phyloP scores from a whole-genome alignment of 1,284 basidiomycete species.

The Moesziomyces sp. region DNA sequence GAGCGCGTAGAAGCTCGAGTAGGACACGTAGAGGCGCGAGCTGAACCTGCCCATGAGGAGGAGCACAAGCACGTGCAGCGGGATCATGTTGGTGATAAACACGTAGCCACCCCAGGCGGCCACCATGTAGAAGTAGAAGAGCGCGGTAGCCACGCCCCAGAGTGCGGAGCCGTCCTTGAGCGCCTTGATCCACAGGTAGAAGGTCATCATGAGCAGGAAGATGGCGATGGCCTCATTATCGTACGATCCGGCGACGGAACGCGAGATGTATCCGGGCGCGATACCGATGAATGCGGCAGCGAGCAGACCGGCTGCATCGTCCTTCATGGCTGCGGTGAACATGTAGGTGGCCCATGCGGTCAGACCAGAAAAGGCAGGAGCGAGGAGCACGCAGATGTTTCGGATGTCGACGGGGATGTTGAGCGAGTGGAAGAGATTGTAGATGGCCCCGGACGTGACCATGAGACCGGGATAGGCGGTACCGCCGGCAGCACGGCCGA shows the following conservation, averaged over 20 bases:
- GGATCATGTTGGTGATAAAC: slow-evolving; percentile 99
- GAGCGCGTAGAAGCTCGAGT: slow-evolving; percentile 97
- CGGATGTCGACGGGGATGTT: slow-evolving; percentile 97
- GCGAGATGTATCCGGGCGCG: slow-evolving; percentile 94
- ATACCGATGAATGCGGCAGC: slow-evolving; percentile 99
- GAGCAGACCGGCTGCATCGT: slow-evolving; percentile 80
- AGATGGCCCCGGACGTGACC: slow-evolving; percentile 96
- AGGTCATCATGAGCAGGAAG: slow-evolving; percentile 99
- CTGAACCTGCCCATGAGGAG: slow-evolving; percentile 97
- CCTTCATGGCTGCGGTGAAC: slow-evolving; percentile 71
- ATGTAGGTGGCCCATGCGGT: slow-evolving; percentile 95
- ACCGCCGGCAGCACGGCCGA: slow-evolving; percentile 96
- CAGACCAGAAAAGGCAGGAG: slow-evolving; percentile 93
- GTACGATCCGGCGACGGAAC: slow-evolving; percentile 98
- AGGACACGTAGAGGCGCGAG: slow-evolving; percentile 90
- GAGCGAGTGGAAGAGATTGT: slow-evolving; percentile 85
- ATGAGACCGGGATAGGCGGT: slow-evolving; percentile 97
- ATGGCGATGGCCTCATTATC: slow-evolving; percentile 99
- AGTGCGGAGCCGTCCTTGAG: slow-evolving; percentile 92
- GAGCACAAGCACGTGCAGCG: slow-evolving; percentile 90
- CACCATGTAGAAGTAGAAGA: slow-evolving; percentile 99
- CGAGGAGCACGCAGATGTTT: slow-evolving; percentile 95
- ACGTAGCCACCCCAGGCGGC: slow-evolving; percentile 99
- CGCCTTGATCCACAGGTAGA: slow-evolving; percentile 97
- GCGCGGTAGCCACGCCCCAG: slow-evolving; percentile 86